A percentile compares a stretch with the other conserved stretches of the same genome.
phyloP scores from a whole-genome alignment of 1,284 basidiomycete species.

The Ustilago hordei region DNA sequence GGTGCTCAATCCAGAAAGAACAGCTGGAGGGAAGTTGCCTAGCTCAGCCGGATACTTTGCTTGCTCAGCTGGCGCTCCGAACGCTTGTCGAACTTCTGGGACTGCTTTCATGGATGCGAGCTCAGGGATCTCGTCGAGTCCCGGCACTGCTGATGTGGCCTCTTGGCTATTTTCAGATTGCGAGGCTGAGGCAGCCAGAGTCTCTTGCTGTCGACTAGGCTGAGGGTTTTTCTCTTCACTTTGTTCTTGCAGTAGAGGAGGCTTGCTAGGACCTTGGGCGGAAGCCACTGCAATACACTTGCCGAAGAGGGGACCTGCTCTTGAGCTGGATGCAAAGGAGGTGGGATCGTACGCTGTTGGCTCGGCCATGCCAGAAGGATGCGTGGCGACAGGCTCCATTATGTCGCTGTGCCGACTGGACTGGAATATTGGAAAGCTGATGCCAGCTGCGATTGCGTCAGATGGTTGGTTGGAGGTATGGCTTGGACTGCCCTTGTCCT shows the following conservation, averaged over 20 bases:
- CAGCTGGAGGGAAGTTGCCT: neutral
- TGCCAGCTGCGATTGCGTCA: neutral
- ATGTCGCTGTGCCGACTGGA: neutral
- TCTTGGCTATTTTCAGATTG: neutral
- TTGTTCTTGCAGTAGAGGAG: neutral
- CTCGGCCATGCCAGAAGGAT: slow-evolving; percentile 1
- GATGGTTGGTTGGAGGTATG: neutral
- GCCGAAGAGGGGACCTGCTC: neutral
- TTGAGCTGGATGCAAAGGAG: neutral
- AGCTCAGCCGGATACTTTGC: neutral
- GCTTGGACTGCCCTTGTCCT: neutral
- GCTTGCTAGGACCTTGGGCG: neutral
- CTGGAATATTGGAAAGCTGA: neutral
- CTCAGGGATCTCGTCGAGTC: slow-evolving; percentile 13
- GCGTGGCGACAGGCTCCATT: slow-evolving; percentile 28
- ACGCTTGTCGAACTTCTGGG: neutral
- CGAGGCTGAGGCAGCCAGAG: neutral
- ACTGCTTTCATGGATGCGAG: slow-evolving; percentile 9
- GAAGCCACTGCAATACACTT: slow-evolving; percentile 7
- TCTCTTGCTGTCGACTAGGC: neutral
- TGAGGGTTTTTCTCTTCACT: neutral
- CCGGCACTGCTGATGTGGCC: neutral
- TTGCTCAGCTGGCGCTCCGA: slow-evolving; percentile 7
- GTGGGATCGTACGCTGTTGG: neutral
- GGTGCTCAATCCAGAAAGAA: neutral